Evolutionary conservation across 2,329 filamentous ascomycete species (phyloP).

Genomic region (Diplodia intermedia): DNA sequence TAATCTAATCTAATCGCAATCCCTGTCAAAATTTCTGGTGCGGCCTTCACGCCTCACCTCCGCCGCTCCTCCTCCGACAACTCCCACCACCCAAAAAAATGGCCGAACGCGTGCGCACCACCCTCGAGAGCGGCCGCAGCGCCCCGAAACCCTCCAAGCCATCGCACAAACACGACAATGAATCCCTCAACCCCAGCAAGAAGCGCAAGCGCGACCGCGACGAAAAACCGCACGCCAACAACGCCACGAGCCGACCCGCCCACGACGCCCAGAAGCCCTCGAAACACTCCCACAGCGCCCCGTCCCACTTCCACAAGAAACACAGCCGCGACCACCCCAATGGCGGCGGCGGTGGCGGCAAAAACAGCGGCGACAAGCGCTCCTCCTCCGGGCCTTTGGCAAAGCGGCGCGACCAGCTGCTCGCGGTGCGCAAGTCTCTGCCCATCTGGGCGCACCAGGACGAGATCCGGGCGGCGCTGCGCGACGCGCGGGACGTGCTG

Average conservation of each 20-base stretch:
- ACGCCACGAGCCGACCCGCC: constrained; percentile 8
- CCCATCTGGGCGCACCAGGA: constrained; percentile 80
- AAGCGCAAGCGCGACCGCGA: constrained; percentile 44
- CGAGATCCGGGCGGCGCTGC: constrained; percentile 70
- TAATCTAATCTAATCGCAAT: constrained; percentile 25
- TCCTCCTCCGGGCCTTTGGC: constrained; percentile 38
- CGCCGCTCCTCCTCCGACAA: constrained; percentile 5
- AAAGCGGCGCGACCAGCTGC: constrained; percentile 57
- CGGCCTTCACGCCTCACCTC: constrained; percentile 10
- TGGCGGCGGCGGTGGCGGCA: not conserved
- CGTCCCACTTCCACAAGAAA: constrained; percentile 9
- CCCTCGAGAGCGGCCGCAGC: constrained; percentile 45
- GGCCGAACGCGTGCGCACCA: constrained; percentile 52
- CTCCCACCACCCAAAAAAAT: constrained; percentile 43
- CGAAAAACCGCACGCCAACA: not conserved
- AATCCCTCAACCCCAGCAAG: constrained; percentile 38
- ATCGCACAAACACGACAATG: constrained; percentile 4
- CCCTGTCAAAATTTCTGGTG: constrained; percentile 33
- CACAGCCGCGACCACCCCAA: not conserved
- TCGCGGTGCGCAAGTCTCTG: constrained; percentile 67
- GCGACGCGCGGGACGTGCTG: constrained; percentile 71
- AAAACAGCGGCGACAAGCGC: constrained; percentile 1
- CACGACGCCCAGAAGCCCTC: not conserved
- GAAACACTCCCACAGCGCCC: not conserved
- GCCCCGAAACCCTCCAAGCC: constrained; percentile 33